Evolutionary conservation across 2,329 filamentous ascomycete species (phyloP).

Genomic region (Colletotrichum plurivorum): DNA sequence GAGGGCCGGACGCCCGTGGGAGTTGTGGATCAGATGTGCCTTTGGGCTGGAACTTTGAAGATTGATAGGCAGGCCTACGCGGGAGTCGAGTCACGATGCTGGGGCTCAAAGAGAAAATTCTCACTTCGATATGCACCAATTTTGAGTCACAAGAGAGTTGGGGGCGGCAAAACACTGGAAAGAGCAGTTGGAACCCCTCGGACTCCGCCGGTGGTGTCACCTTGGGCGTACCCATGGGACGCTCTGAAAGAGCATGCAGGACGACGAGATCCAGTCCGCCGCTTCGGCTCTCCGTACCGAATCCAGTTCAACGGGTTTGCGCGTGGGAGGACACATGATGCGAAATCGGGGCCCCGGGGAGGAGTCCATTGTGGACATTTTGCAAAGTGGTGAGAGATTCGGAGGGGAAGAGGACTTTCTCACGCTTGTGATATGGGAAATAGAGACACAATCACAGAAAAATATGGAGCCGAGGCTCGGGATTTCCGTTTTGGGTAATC

Average conservation of each 20-base stretch:
- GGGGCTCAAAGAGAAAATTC: slow-evolving; percentile 2
- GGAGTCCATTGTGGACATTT: slow-evolving; percentile 1
- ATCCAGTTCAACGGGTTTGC: slow-evolving; percentile 35
- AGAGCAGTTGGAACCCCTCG: slow-evolving; percentile 18
- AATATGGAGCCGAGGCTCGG: slow-evolving; percentile 26
- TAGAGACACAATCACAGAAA: too few relatives aligned
- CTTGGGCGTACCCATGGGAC: slow-evolving; percentile 8
- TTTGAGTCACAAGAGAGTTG: neutral
- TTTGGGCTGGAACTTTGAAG: neutral
- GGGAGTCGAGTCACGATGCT: slow-evolving; percentile 20
- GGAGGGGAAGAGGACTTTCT: too few relatives aligned
- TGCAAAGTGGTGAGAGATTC: too few relatives aligned
- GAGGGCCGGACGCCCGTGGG: too few relatives aligned
- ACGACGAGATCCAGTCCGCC: neutral
- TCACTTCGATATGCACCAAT: too few relatives aligned
- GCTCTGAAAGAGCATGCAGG: neutral
- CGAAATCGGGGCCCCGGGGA: slow-evolving; percentile 23
- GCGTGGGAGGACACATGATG: neutral
- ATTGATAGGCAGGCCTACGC: neutral
- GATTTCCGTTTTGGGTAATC: slow-evolving; percentile 21
- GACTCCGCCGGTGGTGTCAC: slow-evolving; percentile 2
- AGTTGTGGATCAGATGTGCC: neutral
- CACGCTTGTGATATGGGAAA: too few relatives aligned
- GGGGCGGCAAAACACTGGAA: neutral
- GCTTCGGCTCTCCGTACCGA: slow-evolving; percentile 30